Evolutionary conservation across 176 grass and related monocot species (phyloP).

Genomic region (Tuctoria greenei): DNA sequence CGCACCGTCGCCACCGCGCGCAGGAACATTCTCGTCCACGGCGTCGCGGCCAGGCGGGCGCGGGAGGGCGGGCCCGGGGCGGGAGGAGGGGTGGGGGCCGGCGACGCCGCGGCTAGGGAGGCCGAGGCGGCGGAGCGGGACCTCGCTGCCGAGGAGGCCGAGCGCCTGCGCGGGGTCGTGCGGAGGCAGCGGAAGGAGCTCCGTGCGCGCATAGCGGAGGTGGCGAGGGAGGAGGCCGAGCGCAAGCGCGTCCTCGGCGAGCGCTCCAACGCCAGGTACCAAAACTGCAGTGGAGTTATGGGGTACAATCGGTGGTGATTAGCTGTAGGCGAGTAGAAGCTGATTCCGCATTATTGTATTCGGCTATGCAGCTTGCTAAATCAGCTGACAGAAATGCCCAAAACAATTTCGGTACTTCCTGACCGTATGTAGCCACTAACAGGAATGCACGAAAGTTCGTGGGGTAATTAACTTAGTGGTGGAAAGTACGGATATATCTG

Average conservation of each 20-base stretch:
- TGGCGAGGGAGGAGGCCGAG: slow-evolving; percentile 80
- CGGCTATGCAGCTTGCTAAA: not conserved
- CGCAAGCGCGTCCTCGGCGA: slow-evolving; percentile 84
- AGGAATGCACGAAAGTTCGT: slow-evolving; percentile 1
- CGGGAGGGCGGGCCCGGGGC: slow-evolving; percentile 48
- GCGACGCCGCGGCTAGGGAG: slow-evolving; percentile 60
- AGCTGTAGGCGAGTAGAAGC: not conserved
- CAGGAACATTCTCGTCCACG: slow-evolving; percentile 87
- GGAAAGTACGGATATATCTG: not conserved
- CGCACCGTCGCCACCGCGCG: slow-evolving; percentile 78
- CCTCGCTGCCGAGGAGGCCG: slow-evolving; percentile 86
- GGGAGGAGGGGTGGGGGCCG: slow-evolving; percentile 28
- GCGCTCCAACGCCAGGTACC: slow-evolving; percentile 89
- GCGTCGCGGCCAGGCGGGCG: slow-evolving; percentile 64
- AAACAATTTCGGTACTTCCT: not conserved
- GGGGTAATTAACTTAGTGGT: not conserved
- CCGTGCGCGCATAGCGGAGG: slow-evolving; percentile 74
- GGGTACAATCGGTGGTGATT: not conserved
- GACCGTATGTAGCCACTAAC: not conserved
- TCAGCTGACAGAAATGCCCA: slow-evolving; percentile 11
- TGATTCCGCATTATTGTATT: not conserved
- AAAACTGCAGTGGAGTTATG: not conserved
- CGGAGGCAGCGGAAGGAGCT: slow-evolving; percentile 94
- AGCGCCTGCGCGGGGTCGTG: slow-evolving; percentile 80
- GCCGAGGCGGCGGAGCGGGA: slow-evolving; percentile 83